A percentile compares a stretch with the other conserved stretches of the same genome.
Evolutionary conservation across 345 rosid species (phyloP).

Genomic region (Rhodomyrtus tomentosa): DNA sequence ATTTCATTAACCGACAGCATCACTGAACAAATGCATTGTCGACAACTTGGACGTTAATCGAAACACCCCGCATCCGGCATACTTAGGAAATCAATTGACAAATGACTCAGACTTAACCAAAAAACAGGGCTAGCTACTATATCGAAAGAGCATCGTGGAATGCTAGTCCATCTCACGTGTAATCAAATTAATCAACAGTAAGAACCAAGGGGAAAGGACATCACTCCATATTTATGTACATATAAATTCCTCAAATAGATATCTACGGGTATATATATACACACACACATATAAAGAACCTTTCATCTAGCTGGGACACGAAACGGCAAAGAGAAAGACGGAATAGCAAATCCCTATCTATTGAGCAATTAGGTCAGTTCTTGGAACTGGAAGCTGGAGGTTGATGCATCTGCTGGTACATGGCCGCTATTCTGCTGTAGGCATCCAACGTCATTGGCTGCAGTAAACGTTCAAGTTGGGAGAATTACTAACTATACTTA

Average conservation of each 20-base stretch:
- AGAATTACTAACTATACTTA: neutral
- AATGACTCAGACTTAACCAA: neutral
- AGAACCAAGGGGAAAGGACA: neutral
- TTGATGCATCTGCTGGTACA: slow-evolving; percentile 79
- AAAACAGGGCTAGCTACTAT: neutral
- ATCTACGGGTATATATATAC: neutral
- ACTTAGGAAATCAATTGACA: neutral
- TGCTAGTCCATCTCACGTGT: neutral
- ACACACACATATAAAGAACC: neutral
- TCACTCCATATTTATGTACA: neutral
- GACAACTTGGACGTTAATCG: neutral
- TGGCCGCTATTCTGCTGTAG: slow-evolving; percentile 67
- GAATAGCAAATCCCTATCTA: neutral
- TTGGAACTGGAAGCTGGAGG: slow-evolving; percentile 27
- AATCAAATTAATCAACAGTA: neutral
- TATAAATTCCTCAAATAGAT: neutral
- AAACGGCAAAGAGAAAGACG: neutral
- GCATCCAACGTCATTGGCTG: slow-evolving; percentile 82
- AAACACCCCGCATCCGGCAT: neutral
- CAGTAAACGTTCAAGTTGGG: neutral
- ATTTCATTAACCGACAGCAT: neutral
- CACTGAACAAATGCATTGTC: neutral
- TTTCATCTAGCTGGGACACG: neutral
- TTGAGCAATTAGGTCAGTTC: neutral
- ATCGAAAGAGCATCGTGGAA: neutral